Base-by-base conservation (phyloP, 805 yeast species). In the Kazachstania martiniae region DNA sequence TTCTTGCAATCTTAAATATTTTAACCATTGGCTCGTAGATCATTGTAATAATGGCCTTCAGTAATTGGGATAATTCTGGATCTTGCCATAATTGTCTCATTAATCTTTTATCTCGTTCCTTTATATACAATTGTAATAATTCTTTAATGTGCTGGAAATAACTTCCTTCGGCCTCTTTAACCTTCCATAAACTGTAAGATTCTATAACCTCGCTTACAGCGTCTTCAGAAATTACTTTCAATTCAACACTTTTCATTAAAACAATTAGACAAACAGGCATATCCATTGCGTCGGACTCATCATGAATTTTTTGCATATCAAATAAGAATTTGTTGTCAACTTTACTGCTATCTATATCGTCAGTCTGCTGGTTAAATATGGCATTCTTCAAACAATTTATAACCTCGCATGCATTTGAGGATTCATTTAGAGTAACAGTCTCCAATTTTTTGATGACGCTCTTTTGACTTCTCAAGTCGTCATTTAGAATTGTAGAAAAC, bases 71-170 rank as follows among this genome's bases (percentile, higher is more conserved):
- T 28, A 93, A 61, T 42, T 81, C 83, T 0, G 89, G 85, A 44
- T 87, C 94, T 28, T 73, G 74, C 94, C 95, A 84, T 27, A 87
- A 51, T 47, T 77, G 77, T 45, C 75, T 76, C 63, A 87, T 57
- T 27, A 79, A 59, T 35, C 74, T 72, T 51, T 84, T 86, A 49
- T 89, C 98, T 23, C 74, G 70, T 36, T 72, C 77, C 22, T 91
- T 68, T 1, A 82, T 61, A 40, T 68, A 68, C 12, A 80, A 56
- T 38, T 70, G 76, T 56, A 80, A 71, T 33, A 79, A 65, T 34
- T 77, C 76, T 37, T 72, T 74, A 10, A 81, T 49, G 39, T 67
- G 65, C 6, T 73, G 58, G 44, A 69, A 80, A 25, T 69, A 46
- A 14, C 62, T 62, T 3, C 69, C 67, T n/a, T 8, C 22, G 10